These are phyloP conservation scores for Groenewaldozyma tartarivorans DNA, from an alignment of 805 yeast genomes.

Conservation along the genomic window DNA sequence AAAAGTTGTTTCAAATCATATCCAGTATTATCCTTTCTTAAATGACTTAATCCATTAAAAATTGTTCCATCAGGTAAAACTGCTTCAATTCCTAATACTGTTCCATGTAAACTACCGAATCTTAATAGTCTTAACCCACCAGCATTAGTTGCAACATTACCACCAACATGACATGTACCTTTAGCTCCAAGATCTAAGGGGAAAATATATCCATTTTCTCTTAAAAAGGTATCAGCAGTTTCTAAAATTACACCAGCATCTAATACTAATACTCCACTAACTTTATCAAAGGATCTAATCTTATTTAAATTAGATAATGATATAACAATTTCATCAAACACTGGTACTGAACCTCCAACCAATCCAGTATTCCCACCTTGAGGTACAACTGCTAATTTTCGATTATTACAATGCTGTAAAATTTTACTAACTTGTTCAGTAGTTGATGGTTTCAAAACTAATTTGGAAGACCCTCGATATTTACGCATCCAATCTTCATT, in stretches of 20 bases:
- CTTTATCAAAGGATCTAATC: constrained; percentile 70
- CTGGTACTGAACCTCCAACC: constrained; percentile 90
- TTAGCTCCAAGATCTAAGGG: constrained; percentile 94
- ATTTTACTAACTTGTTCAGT: constrained; percentile 70
- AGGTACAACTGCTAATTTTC: constrained; percentile 77
- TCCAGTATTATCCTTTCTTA: constrained; percentile 93
- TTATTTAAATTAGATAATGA: constrained; percentile 64
- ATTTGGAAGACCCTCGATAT: constrained; percentile 75
- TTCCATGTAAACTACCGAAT: constrained; percentile 88
- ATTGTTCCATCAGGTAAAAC: constrained; percentile 88
- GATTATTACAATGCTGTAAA: constrained; percentile 68
- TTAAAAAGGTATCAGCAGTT: constrained; percentile 66
- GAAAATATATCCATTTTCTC: constrained; percentile 79
- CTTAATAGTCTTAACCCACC: constrained; percentile 85
- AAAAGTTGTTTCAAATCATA: constrained; percentile 86
- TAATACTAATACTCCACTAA: constrained; percentile 75
- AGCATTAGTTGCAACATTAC: constrained; percentile 91
- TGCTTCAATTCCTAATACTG: constrained; percentile 83
- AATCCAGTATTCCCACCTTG: constrained; percentile 97
- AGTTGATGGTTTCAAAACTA: constrained; percentile 75
- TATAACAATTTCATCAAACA: constrained; percentile 80
- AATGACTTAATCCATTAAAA: constrained; percentile 67
- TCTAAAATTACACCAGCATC: constrained; percentile 91
- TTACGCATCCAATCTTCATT: constrained; percentile 95
- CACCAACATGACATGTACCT: constrained; percentile 95